Conservation (phyloP, 2,329 filamentous ascomycete genomes). For the Aureobasidium pullulans region DNA sequence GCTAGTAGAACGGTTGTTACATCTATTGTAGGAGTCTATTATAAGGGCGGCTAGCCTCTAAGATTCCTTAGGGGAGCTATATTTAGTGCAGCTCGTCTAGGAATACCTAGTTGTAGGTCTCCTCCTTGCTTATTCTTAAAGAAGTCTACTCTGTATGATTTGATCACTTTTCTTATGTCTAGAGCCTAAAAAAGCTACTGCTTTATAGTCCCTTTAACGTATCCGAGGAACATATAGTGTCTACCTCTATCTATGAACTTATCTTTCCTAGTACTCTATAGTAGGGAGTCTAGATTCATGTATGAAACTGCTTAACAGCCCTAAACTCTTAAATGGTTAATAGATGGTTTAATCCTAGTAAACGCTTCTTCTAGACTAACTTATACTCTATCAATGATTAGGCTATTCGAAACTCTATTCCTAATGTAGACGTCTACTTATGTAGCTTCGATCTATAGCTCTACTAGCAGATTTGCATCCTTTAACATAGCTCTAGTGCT, state of each 20-base stretch:
- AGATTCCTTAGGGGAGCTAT: too few species aligned
- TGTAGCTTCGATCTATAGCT: neutral
- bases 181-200: neutral
- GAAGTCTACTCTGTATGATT: neutral
- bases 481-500: neutral
- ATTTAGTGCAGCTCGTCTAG: too few species aligned
- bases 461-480: neutral
- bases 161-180: neutral
- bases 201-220: neutral
- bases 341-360: neutral
- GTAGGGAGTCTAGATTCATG: neutral
- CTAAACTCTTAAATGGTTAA: neutral
- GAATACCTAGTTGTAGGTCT: too few species aligned
- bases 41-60: too few species aligned
- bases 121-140: neutral
- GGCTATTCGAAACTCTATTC: neutral
- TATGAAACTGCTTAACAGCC: neutral
- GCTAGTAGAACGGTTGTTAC: too few species aligned
- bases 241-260: neutral
- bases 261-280: neutral
- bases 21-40: too few species aligned
- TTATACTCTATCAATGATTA: neutral
- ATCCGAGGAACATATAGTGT: neutral
- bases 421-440: neutral
- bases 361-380: neutral